Evolutionary conservation across 208 protist species (phyloP).

Genomic region (Leishmania lainsoni): DNA sequence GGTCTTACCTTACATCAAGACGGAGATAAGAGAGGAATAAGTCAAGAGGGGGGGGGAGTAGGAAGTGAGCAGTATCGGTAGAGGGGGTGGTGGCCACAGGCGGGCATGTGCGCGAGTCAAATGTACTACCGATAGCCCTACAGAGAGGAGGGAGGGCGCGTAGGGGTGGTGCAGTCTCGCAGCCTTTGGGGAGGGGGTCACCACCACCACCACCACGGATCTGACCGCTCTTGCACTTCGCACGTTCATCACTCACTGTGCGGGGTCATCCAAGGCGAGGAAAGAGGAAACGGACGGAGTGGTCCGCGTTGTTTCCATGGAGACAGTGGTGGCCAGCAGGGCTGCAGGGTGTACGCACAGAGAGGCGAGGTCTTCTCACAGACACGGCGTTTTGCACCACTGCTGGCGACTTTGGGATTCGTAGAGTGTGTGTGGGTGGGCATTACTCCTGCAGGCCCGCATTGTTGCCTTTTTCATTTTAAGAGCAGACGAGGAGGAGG

Average conservation of each 20-base stretch:
- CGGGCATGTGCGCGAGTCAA: background rate
- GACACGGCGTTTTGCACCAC: background rate
- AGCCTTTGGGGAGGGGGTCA: background rate
- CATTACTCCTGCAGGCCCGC: background rate
- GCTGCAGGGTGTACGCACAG: background rate
- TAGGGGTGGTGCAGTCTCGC: background rate
- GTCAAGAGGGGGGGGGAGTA: background rate
- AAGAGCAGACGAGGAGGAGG: background rate
- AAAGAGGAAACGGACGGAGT: background rate
- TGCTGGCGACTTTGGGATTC: background rate
- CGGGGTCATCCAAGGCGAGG: background rate
- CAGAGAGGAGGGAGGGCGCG: background rate
- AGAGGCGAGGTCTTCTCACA: background rate
- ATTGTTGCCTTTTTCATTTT: background rate
- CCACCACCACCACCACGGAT: background rate
- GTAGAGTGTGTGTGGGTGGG: background rate
- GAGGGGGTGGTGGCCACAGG: background rate
- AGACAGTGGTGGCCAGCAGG: background rate
- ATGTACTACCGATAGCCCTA: background rate
- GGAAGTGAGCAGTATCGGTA: background rate
- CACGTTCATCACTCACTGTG: background rate
- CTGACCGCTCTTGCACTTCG: background rate
- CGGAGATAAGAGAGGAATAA: background rate
- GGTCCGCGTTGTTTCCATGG: background rate
- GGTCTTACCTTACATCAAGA: background rate